phyloP scores from a whole-genome alignment of 768 basidiomycete genomes.

The Trametes coccinea region DNA sequence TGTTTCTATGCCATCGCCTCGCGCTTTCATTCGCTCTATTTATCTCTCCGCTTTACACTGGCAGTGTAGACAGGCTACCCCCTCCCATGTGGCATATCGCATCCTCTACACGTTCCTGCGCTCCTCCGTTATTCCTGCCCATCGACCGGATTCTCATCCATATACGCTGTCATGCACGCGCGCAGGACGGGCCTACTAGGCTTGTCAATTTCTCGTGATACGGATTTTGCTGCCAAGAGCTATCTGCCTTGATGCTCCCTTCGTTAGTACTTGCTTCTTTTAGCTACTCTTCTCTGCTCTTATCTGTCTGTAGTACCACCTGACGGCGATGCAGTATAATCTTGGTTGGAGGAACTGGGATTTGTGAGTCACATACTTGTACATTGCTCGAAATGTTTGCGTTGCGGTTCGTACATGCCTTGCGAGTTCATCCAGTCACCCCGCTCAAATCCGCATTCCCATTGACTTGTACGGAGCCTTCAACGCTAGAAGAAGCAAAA shows the following conservation, averaged over 20 bases:
- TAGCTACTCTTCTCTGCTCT: not conserved
- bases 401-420: too few species aligned
- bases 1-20: too few species aligned
- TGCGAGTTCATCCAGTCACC: too few species aligned
- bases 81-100: too few species aligned
- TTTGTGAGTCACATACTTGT: too few species aligned
- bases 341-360: not conserved
- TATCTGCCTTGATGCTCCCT: not conserved
- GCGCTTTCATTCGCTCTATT: not conserved
- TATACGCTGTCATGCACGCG: not conserved
- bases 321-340: not conserved
- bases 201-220: not conserved
- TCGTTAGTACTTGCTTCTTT: not conserved
- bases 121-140: too few species aligned
- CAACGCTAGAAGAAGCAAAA: too few species aligned
- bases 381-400: too few species aligned
- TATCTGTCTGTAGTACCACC: not conserved
- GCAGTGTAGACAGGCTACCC: not conserved
- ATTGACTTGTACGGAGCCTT: too few species aligned
- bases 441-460: too few species aligned
- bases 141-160: too few species aligned
- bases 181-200: not conserved
- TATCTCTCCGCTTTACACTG: not conserved
- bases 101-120: too few species aligned
- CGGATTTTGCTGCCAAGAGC: not conserved